Conservation (phyloP, 129 eudicot genomes). For the Pittosporum tobira region DNA sequence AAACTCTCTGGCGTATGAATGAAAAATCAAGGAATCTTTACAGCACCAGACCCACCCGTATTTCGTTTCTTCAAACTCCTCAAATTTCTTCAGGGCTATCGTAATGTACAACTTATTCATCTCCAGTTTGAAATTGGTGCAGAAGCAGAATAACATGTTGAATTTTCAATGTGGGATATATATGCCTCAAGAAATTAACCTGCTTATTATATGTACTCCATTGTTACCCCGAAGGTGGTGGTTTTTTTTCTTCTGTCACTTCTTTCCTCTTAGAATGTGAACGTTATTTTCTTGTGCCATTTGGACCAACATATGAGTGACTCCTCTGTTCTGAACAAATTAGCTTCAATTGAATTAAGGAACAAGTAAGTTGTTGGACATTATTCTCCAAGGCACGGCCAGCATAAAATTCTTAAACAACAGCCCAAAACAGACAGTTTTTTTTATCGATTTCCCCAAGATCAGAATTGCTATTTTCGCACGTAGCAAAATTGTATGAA, state of each 20-base stretch:
- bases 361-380: neutral
- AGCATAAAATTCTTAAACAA: neutral
- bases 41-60: constrained; percentile 28
- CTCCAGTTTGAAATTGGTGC: too few relatives aligned
- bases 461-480: too few relatives aligned
- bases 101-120: too few relatives aligned
- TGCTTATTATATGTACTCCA: too few relatives aligned
- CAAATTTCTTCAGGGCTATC: constrained; percentile 23
- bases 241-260: neutral
- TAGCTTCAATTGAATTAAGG: too few relatives aligned
- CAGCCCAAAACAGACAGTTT: neutral
- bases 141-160: too few relatives aligned
- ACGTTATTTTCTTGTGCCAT: neutral
- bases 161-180: too few relatives aligned
- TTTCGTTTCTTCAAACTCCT: constrained; percentile 33
- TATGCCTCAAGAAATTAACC: too few relatives aligned
- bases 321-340: too few relatives aligned
- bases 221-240: too few relatives aligned
- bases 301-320: too few relatives aligned
- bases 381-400: neutral
- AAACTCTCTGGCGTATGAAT: constrained; percentile 32
- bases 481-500: too few relatives aligned
- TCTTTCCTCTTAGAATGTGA: neutral
- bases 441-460: neutral
- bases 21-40: constrained; percentile 29